A percentile compares a stretch with the other conserved stretches of the same genome.
phyloP scores from a whole-genome alignment of 352 stramenopile genomes.

The Pythium sukuiense region DNA sequence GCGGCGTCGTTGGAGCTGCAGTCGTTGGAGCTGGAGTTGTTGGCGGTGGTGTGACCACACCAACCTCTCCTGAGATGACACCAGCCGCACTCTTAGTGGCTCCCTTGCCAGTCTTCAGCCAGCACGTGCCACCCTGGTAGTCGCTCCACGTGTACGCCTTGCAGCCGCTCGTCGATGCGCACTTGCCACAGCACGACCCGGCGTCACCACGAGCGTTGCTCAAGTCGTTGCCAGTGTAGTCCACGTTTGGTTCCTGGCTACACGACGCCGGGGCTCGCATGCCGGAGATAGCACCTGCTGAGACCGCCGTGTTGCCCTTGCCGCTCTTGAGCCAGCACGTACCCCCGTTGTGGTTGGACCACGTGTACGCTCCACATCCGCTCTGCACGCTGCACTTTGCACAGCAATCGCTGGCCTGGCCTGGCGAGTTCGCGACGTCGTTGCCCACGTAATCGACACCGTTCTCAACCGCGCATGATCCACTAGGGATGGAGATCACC shows the following conservation, averaged over 20 bases:
- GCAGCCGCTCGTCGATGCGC: constrained; percentile 3
- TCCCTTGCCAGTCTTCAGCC: constrained; percentile 1
- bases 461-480: constrained; percentile 12
- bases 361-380: constrained; percentile 27
- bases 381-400: constrained; percentile 13
- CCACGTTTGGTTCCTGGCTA: constrained; percentile 3
- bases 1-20: background rate
- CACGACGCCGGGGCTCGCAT: constrained; percentile 2
- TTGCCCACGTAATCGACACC: constrained; percentile 33
- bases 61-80: background rate
- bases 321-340: constrained; percentile 36
- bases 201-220: constrained; percentile 1
- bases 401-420: constrained; percentile 22
- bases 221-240: constrained; percentile 14
- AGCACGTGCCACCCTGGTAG: constrained; percentile 4
- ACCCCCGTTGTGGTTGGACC: constrained; percentile 25
- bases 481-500: background rate
- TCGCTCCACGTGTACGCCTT: constrained; percentile 8
- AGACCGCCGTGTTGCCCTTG: constrained; percentile 16
- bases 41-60: background rate
- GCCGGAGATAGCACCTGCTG: background rate
- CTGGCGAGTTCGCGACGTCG: constrained; percentile 25
- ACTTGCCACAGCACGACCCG: constrained; percentile 25
- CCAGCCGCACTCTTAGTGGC: background rate
- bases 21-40: background rate